A percentile compares a stretch with the other conserved stretches of the same genome.
Evolutionary conservation across 805 yeast genomes (phyloP).

Genomic region (Lipomyces yamadae): DNA sequence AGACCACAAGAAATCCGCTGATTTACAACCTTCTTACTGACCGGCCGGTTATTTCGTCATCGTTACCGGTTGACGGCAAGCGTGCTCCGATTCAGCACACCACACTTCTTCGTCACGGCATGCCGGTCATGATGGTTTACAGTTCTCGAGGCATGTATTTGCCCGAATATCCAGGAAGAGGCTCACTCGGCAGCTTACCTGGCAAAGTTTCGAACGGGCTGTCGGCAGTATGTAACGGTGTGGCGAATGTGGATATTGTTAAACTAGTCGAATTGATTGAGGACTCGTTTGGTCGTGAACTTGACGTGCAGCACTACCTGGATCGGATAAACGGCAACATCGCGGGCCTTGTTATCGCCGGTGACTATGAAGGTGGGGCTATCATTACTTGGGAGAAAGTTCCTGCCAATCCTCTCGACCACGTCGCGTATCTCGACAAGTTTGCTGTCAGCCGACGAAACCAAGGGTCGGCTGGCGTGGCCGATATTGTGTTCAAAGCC

Average conservation of each 20-base stretch:
- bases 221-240: constrained; percentile 27
- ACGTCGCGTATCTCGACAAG: constrained; percentile 84
- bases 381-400: constrained; percentile 79
- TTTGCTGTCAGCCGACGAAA: constrained; percentile 83
- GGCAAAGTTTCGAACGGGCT: constrained; percentile 43
- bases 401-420: constrained; percentile 43
- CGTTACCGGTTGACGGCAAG: constrained; percentile 71
- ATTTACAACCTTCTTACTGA: constrained; percentile 90
- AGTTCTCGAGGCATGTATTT: constrained; percentile 50
- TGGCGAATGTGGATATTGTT: constrained; percentile 54
- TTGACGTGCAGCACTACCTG: constrained; percentile 72
- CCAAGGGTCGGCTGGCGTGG: constrained; percentile 92
- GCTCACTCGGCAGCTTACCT: no score
- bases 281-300: constrained; percentile 72
- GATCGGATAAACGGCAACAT: constrained; percentile 65
- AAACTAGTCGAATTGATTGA: constrained; percentile 68
- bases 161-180: constrained; percentile 36
- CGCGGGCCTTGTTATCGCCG: constrained; percentile 82
- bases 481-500: constrained; percentile 88
- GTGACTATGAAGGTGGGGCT: constrained; percentile 95
- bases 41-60: constrained; percentile 86
- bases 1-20: constrained; percentile 65
- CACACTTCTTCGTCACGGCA: constrained; percentile 79
- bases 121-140: constrained; percentile 54
- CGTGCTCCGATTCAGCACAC: constrained; percentile 62